Evolutionary conservation across 164 flowering plant genomes (phyloP), one percentile per base, ranked within the genome.

Genomic region (Houttuynia cordata): DNA sequence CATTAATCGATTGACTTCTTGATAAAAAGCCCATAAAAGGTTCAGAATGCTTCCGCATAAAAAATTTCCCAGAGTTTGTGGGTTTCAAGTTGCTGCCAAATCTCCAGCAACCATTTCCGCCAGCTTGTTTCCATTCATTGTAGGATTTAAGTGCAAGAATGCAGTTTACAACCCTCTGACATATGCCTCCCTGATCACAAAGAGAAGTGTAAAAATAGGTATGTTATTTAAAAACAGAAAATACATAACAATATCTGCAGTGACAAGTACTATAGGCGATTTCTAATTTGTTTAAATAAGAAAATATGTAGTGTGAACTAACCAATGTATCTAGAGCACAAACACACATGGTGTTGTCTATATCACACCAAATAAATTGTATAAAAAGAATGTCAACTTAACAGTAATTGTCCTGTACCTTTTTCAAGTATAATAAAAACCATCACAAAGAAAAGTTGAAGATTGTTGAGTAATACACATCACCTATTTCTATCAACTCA

Each of bases 61-160:
- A 81, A 60, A 81, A 63, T 74, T 83, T 94, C n/a, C 71, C 75
- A 13, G 83, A 64, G 24, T 67, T 67, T 7, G 71, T 59, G 37
- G 85, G 70, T 68, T 88, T 94, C 45, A 75, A 55, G 70, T 68
- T 80, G 39, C 93, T 96, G 58, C 96, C 91, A 72, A 80, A 91
- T 76, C 78, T 94, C 92, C 94, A 88, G 8, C 77, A 70, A 39
- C 96, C 88, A 62, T 66, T 80, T 52, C 84, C 85, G 58, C 97
- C 97, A 25, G 73, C 54, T 53, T 81, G 93, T 76, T 87, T 94
- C 91, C 96, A 85, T 9, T 94, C 92, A 63, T 75, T 60, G 62
- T 80, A 93, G 50, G 99, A 88, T 67, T 94, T 94, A 7, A 94
- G 88, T 57, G 86, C 99, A 60, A 94, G 71, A 34, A 91, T 82